Evolutionary conservation across 73 alveolate genomes (phyloP).

Genomic region (Paramecium sexaurelia): DNA sequence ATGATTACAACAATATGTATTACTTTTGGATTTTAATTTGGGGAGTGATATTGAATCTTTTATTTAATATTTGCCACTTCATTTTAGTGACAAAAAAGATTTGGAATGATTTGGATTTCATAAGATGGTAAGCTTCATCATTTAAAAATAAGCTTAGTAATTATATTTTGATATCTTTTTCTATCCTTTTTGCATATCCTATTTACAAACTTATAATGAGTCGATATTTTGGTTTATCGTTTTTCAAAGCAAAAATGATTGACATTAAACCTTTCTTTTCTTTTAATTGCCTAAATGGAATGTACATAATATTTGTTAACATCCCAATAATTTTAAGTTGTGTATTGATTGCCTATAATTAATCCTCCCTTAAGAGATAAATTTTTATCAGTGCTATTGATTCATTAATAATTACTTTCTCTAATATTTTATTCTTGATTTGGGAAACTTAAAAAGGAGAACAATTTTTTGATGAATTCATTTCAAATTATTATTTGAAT

Average conservation of each 20-base stretch:
- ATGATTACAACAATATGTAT: not conserved
- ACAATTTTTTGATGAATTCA: slow-evolving; percentile 13
- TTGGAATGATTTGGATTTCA: not conserved
- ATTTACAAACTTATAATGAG: not conserved
- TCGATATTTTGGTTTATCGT: slow-evolving; percentile 38
- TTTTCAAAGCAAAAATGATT: slow-evolving; percentile 27
- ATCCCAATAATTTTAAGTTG: not conserved
- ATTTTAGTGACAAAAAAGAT: not conserved
- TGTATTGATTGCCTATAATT: not conserved
- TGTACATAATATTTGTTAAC: not conserved
- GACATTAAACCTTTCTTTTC: not conserved
- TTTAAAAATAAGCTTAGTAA: not conserved
- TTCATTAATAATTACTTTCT: not conserved
- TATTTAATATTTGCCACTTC: not conserved
- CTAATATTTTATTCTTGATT: not conserved
- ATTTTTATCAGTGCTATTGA: slow-evolving; percentile 50
- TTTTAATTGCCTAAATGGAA: not conserved
- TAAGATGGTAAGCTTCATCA: slow-evolving; percentile 2
- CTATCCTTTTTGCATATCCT: not conserved
- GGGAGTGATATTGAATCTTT: not conserved
- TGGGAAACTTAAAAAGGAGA: slow-evolving; percentile 53
- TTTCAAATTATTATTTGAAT: not conserved
- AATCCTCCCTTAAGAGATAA: not conserved
- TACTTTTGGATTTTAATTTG: not conserved
- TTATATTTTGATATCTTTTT: not conserved